These are phyloP conservation scores for Sclerotinia minor DNA, from an alignment of 2,329 filamentous ascomycete species.

Conservation along the genomic window DNA sequence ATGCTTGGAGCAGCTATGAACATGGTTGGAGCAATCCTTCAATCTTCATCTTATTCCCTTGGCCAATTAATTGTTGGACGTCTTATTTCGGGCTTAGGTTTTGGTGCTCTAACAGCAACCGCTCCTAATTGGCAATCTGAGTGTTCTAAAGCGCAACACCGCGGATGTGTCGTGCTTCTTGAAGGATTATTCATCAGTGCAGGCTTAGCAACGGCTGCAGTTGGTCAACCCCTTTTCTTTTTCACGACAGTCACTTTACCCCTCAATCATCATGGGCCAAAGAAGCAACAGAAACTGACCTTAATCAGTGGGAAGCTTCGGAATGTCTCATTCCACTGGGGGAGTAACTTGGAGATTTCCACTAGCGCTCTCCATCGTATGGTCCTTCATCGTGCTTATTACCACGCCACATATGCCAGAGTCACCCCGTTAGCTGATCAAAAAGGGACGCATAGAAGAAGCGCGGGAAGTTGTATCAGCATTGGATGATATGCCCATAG, in stretches of 20 bases:
- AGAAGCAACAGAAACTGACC: conserved; percentile 17
- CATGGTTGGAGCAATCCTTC: conserved; percentile 54
- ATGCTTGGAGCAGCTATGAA: conserved; percentile 58
- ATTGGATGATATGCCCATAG: conserved; percentile 44
- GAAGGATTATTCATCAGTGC: conserved; percentile 58
- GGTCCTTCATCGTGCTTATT: conserved; percentile 57
- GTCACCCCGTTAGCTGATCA: conserved; percentile 50
- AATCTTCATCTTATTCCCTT: conserved; percentile 47
- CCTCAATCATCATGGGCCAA: conserved; percentile 6
- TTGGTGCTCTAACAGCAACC: conserved; percentile 51
- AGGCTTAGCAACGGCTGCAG: conserved; percentile 40
- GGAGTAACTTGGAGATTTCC: conserved; percentile 61
- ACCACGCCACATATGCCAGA: conserved; percentile 57
- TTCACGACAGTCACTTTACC: not conserved
- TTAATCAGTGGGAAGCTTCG: conserved; percentile 58
- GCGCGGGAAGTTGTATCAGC: conserved; percentile 48
- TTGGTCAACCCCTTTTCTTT: conserved; percentile 16
- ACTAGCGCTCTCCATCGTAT: conserved; percentile 57
- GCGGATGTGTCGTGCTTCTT: conserved; percentile 61
- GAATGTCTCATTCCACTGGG: conserved; percentile 52
- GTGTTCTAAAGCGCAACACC: conserved; percentile 56
- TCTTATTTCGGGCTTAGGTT: conserved; percentile 52
- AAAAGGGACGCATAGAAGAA: conserved; percentile 48
- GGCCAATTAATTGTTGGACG: conserved; percentile 56
- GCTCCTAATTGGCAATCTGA: conserved; percentile 63